Evolutionary conservation across 2,329 filamentous ascomycete genomes (phyloP).

Genomic region (Colletotrichum sp.): DNA sequence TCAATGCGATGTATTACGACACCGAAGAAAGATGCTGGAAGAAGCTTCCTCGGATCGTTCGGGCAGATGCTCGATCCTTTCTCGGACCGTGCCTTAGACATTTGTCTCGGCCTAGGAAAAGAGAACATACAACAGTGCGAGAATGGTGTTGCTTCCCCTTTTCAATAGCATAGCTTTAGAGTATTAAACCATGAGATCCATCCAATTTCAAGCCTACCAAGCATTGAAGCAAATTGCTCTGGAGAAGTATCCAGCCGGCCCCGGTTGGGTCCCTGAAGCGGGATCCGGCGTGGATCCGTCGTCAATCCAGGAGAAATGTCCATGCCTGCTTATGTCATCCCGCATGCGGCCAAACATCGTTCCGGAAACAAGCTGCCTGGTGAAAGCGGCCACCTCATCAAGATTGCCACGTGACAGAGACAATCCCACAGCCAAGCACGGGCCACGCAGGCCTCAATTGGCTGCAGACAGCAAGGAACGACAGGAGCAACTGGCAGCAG

Average conservation of each 20-base stretch:
- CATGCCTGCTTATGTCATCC: conserved; percentile 4
- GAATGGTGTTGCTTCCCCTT: neutral
- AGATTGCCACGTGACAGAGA: conserved; percentile 4
- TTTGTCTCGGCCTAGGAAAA: neutral
- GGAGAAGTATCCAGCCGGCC: neutral
- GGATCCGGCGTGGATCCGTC: neutral
- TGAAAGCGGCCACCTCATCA: conserved; percentile 17
- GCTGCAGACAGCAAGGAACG: conserved; percentile 4
- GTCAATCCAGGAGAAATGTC: neutral
- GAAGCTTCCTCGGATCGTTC: neutral
- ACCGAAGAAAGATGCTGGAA: neutral
- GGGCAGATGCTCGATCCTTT: neutral
- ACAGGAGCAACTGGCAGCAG: neutral
- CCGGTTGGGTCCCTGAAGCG: neutral
- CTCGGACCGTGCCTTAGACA: neutral
- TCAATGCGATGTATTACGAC: neutral
- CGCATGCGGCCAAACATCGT: conserved; percentile 11
- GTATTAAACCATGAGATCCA: neutral
- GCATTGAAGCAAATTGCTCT: neutral
- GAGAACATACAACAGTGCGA: neutral
- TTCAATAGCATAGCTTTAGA: neutral
- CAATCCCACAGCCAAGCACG: neutral
- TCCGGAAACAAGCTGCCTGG: neutral
- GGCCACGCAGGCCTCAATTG: neutral
- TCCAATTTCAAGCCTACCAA: neutral